Percentiles rank a stretch among this genome's conserved stretches.
Evolutionary conservation across 805 yeast genomes (phyloP).

Genomic region (Saccharomyces cerevisiae): DNA sequence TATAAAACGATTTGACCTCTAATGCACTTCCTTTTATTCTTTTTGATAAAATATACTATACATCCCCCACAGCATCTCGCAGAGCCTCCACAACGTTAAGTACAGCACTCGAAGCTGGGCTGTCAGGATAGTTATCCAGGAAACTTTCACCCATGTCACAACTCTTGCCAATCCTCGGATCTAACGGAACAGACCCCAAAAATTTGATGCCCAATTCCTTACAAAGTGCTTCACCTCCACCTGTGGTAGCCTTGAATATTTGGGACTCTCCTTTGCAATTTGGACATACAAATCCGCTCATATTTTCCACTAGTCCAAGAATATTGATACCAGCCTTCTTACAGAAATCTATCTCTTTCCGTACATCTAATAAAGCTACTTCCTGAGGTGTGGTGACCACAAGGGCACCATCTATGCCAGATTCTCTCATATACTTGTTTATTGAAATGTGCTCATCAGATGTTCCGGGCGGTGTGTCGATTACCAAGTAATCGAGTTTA

Average conservation of each 20-base stretch:
- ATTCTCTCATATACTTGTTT: conserved; percentile 76
- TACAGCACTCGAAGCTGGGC: conserved; percentile 86
- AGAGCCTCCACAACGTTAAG: conserved; percentile 70
- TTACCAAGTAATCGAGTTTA: conserved; percentile 69
- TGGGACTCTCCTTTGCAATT: conserved; percentile 82
- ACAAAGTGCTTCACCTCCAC: conserved; percentile 86
- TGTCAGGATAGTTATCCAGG: conserved; percentile 74
- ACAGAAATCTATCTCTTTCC: conserved; percentile 94
- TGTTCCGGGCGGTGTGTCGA: conserved; percentile 98
- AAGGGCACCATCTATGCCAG: conserved; percentile 91
- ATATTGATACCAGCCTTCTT: conserved; percentile 79
- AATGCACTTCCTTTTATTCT: conserved; percentile 7
- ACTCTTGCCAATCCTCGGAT: conserved; percentile 84
- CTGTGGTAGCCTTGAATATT: conserved; percentile 91
- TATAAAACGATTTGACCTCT: background rate
- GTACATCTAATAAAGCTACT: conserved; percentile 86
- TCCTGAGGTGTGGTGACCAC: conserved; percentile 97
- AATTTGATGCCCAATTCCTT: conserved; percentile 69
- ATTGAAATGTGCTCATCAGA: conserved; percentile 94
- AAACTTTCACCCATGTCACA: conserved; percentile 86
- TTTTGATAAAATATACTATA: conserved; percentile 12
- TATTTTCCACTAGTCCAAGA: conserved; percentile 89
- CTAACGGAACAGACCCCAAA: conserved; percentile 89
- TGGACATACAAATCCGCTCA: conserved; percentile 98
- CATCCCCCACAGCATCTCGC: conserved; percentile 44